Evolutionary conservation across 2,329 filamentous ascomycete genomes (phyloP), one percentile per base, ranked within the genome.

Genomic region (Pseudogymnoascus sp.): DNA sequence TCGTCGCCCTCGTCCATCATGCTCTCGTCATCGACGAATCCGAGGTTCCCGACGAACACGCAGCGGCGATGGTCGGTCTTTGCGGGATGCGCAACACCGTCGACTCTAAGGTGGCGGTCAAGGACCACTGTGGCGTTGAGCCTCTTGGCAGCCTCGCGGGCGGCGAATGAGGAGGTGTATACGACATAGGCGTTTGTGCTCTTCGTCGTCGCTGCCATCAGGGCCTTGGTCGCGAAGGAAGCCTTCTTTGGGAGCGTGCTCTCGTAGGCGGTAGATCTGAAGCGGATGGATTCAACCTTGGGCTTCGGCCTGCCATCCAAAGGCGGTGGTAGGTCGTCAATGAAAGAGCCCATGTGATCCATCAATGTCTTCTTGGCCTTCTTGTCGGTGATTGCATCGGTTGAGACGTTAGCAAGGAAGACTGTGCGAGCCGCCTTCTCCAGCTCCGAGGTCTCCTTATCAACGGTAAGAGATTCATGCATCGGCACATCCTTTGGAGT

Each of bases 131-230:
- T 90, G 60, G 93, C 95, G 71, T 99, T 99, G 43, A 99, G 84
- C 41, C 84, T 83, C 68, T 85, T 81, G 57, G 88, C 85, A 2
- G 93, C 93, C 70, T 88, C 85, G 63, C 91, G 86, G 11, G 92
- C 92, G 2, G 90, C 91, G 7, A 85, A 79, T 1, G 85, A 77
- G 1, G 90, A 91, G 48, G 86, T 89, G 79, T 95, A 97, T 60
- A 99, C 92, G 31, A 84, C 91, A 74, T 99, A 99, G 57, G 95
- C 95, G 74, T 99, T 97, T 65, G 93, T 92, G 67, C 90, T 96
- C 72, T 90, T 91, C 0, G 93, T 95, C 1, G 96, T 99, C 19
- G 91, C 86, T 66, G 90, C 88, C 88, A 97, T 93, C 65, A 98
- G 81, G 23, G 92, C 88, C 74, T 93, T 92, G 71, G 91, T 96